Conservation (phyloP, 2,329 filamentous ascomycete species). For the Alternaria novae-zelandiae region DNA sequence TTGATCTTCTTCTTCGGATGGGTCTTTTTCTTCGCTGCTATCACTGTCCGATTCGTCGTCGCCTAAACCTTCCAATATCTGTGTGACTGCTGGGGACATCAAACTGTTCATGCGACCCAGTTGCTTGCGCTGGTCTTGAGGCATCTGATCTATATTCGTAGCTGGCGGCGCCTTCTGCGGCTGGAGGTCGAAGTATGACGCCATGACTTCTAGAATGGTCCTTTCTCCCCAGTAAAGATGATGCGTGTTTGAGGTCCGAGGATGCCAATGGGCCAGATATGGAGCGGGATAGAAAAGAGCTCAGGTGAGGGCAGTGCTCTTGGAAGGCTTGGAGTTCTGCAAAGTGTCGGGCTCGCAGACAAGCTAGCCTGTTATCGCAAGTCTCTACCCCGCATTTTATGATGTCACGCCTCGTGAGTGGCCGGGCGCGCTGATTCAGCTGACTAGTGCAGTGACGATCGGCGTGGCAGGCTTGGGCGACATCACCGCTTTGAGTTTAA, state of each 20-base stretch:
- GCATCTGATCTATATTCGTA: conserved; percentile 14
- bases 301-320: conserved; percentile 15
- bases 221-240: conserved; percentile 1
- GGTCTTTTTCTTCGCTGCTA: conserved; percentile 24
- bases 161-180: conserved; percentile 24
- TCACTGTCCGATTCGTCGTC: conserved; percentile 35
- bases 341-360: neutral
- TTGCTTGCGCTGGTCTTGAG: conserved; percentile 22
- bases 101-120: conserved; percentile 25
- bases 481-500: conserved; percentile 9
- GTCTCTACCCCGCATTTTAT: conserved; percentile 13
- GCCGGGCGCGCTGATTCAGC: conserved; percentile 1
- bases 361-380: conserved; percentile 7
- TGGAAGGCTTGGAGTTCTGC: conserved; percentile 11
- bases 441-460: conserved; percentile 11
- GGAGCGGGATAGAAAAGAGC: conserved; percentile 4
- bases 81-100: conserved; percentile 39
- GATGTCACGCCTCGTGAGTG: conserved; percentile 3
- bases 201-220: conserved; percentile 23
- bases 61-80: conserved; percentile 37
- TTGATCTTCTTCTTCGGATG: conserved; percentile 21
- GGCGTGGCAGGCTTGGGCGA: conserved; percentile 13
- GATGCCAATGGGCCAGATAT: conserved; percentile 15
- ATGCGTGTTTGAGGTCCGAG: neutral
- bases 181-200: conserved; percentile 46